Evolutionary conservation across 306 rosid genomes (phyloP).

Genomic region (Castanea sativa): DNA sequence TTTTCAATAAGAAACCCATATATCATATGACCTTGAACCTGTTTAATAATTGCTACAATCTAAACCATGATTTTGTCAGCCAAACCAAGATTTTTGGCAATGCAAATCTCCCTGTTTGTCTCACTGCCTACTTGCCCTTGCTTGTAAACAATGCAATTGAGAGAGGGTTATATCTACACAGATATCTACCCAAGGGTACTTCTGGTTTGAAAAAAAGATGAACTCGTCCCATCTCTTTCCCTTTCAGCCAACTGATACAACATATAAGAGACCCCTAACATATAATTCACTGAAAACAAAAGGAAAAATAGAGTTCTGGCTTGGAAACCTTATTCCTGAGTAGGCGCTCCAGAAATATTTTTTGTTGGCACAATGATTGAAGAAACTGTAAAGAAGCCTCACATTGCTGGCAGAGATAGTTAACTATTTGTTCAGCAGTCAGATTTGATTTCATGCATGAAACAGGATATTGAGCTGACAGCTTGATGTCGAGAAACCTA

Average conservation of each 20-base stretch:
- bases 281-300: not conserved
- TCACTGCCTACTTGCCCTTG: not conserved
- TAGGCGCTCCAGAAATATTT: conserved; percentile 48
- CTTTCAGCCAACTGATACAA: not conserved
- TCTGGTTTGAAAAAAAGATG: not conserved
- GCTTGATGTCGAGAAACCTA: conserved; percentile 36
- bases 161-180: not conserved
- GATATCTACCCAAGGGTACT: not conserved
- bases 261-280: not conserved
- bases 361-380: conserved; percentile 54
- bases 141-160: not conserved
- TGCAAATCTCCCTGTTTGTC: not conserved
- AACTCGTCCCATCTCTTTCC: not conserved
- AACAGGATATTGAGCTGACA: conserved; percentile 28
- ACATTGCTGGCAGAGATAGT: conserved; percentile 51
- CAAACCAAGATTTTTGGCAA: not conserved
- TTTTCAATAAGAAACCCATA: not conserved
- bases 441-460: conserved; percentile 19
- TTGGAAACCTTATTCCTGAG: conserved; percentile 52
- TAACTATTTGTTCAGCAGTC: conserved; percentile 34
- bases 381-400: conserved; percentile 65
- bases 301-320: conserved; percentile 2
- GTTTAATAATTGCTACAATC: not conserved
- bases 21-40: not conserved
- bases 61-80: not conserved